phyloP scores from a whole-genome alignment of 352 stramenopile genomes.

The Phytophthora macrochlamydospora region DNA sequence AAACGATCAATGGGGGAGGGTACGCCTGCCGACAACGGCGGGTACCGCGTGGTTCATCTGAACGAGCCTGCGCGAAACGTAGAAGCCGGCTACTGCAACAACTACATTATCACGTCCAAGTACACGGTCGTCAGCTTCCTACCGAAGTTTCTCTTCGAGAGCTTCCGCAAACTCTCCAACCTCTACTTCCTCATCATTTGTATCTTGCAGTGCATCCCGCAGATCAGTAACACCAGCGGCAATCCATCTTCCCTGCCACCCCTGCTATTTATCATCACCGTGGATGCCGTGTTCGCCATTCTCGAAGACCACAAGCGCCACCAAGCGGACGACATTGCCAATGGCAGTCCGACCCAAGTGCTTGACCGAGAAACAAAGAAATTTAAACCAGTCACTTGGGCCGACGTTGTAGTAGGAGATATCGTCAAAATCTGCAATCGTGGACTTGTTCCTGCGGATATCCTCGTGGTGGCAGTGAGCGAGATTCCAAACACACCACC shows the following conservation, averaged over 20 bases:
- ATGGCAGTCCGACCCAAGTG: slow-evolving; percentile 69
- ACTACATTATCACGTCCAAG: slow-evolving; percentile 93
- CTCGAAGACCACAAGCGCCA: slow-evolving; percentile 91
- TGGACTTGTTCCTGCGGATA: slow-evolving; percentile 83
- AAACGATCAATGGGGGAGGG: slow-evolving; percentile 26
- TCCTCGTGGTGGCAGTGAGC: slow-evolving; percentile 82
- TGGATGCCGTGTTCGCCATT: slow-evolving; percentile 88
- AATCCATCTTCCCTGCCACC: slow-evolving; percentile 88
- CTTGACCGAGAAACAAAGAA: slow-evolving; percentile 46
- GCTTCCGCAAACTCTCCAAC: slow-evolving; percentile 91
- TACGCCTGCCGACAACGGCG: slow-evolving; percentile 17
- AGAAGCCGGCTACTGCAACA: slow-evolving; percentile 76
- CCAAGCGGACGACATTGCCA: slow-evolving; percentile 81
- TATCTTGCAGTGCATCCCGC: slow-evolving; percentile 84
- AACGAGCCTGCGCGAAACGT: slow-evolving; percentile 61
- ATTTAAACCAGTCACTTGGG: slow-evolving; percentile 74
- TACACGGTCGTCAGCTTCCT: slow-evolving; percentile 90
- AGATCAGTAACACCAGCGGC: slow-evolving; percentile 91
- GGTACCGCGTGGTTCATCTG: slow-evolving; percentile 70
- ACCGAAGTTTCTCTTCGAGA: slow-evolving; percentile 92
- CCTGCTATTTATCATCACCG: slow-evolving; percentile 90
- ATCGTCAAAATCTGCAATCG: slow-evolving; percentile 82
- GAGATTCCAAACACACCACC: slow-evolving; percentile 64
- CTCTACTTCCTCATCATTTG: slow-evolving; percentile 94
- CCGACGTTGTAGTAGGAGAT: slow-evolving; percentile 87